Percentiles rank a stretch among this genome's conserved stretches.
Evolutionary conservation across 2,329 filamentous ascomycete genomes (phyloP).

Genomic region (Pestalotiopsis sp.): DNA sequence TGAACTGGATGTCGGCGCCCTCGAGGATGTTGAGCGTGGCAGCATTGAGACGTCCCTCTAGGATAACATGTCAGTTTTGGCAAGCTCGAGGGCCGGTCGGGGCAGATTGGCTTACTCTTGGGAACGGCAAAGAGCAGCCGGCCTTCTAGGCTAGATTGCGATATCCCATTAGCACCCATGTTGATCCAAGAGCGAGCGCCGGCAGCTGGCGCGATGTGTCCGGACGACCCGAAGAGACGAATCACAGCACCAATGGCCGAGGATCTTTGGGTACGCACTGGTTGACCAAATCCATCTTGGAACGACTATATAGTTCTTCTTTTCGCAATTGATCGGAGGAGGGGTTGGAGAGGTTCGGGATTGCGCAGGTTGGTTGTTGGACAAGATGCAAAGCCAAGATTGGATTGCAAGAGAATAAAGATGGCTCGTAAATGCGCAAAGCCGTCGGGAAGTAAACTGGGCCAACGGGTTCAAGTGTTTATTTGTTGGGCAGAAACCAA

Average conservation of each 20-base stretch:
- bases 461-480: not conserved
- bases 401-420: not conserved
- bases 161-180: not conserved
- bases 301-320: not conserved
- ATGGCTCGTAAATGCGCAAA: not conserved
- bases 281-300: constrained; percentile 56
- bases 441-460: not conserved
- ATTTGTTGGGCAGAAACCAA: constrained; percentile 9
- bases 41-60: constrained; percentile 92
- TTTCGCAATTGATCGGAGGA: not conserved
- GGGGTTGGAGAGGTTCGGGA: not conserved
- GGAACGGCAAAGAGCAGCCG: constrained; percentile 96
- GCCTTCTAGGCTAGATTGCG: constrained; percentile 73
- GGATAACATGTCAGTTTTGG: constrained; percentile 4
- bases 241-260: not conserved
- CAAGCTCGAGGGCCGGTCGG: not conserved
- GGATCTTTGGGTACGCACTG: constrained; percentile 40
- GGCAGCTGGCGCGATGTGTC: not conserved
- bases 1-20: constrained; percentile 95
- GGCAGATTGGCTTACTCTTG: constrained; percentile 72
- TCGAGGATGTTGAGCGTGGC: constrained; percentile 87
- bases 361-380: not conserved
- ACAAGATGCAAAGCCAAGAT: not conserved
- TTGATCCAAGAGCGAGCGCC: not conserved
- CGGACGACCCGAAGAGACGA: not conserved